A percentile compares a stretch with the other conserved stretches of the same genome.
These are phyloP conservation scores for Kazachstania sp. DNA, from an alignment of 1,139 yeast species.

Conservation along the genomic window DNA sequence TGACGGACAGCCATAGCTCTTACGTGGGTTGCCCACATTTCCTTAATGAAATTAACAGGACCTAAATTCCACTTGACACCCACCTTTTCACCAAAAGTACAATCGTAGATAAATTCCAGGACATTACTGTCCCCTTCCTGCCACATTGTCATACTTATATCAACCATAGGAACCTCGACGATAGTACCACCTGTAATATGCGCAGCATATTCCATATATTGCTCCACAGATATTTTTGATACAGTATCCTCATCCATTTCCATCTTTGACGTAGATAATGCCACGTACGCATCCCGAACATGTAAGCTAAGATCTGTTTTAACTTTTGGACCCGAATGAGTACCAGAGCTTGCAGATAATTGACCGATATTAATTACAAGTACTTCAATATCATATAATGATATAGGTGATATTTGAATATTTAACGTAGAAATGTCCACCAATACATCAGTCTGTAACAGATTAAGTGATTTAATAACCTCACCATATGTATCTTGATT, in stretches of 20 bases:
- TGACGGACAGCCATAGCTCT: constrained; percentile 45
- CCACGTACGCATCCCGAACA: constrained; percentile 54
- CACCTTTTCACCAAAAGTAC: constrained; percentile 80
- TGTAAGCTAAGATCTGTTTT: constrained; percentile 42
- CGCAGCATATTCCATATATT: constrained; percentile 48
- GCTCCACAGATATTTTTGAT: constrained; percentile 40
- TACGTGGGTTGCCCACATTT: constrained; percentile 80
- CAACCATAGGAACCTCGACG: constrained; percentile 68
- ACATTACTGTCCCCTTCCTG: constrained; percentile 42
- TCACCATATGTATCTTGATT: constrained; percentile 15
- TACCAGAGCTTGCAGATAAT: constrained; percentile 51
- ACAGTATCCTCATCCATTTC: constrained; percentile 42
- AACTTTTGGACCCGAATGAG: constrained; percentile 38
- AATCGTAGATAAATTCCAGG: constrained; percentile 57
- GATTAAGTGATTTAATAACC: constrained; percentile 21
- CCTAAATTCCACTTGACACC: constrained; percentile 93
- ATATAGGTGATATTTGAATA: constrained; percentile 67
- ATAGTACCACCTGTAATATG: constrained; percentile 73
- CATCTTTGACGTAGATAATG: constrained; percentile 48
- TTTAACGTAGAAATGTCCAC: constrained; percentile 48
- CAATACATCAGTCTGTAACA: constrained; percentile 50
- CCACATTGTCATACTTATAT: constrained; percentile 67
- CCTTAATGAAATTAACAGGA: constrained; percentile 80
- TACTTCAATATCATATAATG: constrained; percentile 67
- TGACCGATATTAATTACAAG: constrained; percentile 54